phyloP scores from a whole-genome alignment of 2,329 filamentous ascomycete species.

The Alternaria triticimaculans region DNA sequence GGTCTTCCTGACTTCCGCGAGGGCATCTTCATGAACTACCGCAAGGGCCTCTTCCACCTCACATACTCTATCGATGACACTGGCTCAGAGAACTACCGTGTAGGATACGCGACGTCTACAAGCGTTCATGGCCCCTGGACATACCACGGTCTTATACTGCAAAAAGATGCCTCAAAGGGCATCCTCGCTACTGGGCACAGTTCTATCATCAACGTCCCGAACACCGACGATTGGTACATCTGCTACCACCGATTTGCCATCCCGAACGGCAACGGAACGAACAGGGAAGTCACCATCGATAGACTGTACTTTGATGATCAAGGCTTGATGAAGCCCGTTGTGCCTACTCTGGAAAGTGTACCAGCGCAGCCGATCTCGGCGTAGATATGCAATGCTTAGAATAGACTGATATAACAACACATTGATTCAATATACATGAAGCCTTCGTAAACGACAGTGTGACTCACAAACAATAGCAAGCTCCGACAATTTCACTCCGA shows the following conservation, averaged over 20 bases:
- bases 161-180: slow-evolving; percentile 29
- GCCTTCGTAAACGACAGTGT: not conserved
- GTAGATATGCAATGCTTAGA: not conserved
- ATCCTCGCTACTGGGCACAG: slow-evolving; percentile 36
- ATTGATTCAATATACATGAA: not conserved
- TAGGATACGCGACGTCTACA: slow-evolving; percentile 33
- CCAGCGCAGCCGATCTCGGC: slow-evolving; percentile 2
- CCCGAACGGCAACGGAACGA: slow-evolving; percentile 31
- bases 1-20: slow-evolving; percentile 35
- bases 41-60: slow-evolving; percentile 32
- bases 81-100: slow-evolving; percentile 33
- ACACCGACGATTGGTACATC: slow-evolving; percentile 41
- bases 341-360: slow-evolving; percentile 35
- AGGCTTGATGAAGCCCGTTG: slow-evolving; percentile 31
- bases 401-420: not conserved
- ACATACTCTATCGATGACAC: slow-evolving; percentile 42
- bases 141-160: slow-evolving; percentile 31
- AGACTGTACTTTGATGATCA: slow-evolving; percentile 30
- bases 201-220: slow-evolving; percentile 35
- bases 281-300: slow-evolving; percentile 35
- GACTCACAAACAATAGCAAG: not conserved
- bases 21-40: slow-evolving; percentile 35
- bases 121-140: slow-evolving; percentile 35
- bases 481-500: not conserved
- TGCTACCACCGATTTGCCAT: slow-evolving; percentile 39